Conservation (phyloP, 2,329 filamentous ascomycete genomes). For the Verticillium zaregamsianum region DNA sequence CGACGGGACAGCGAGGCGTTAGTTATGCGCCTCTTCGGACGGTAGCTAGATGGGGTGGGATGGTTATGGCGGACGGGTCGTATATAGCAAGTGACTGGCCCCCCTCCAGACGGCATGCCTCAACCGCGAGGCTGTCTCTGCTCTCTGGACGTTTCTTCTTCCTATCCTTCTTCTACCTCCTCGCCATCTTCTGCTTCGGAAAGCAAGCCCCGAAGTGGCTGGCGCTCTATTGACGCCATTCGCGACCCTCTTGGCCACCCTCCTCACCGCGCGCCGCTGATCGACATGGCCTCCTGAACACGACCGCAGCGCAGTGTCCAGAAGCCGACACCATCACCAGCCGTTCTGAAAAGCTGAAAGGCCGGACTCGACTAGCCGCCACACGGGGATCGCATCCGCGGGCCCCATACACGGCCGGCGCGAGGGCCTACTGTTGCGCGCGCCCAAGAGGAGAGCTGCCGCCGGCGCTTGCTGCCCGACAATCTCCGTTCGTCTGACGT, state of each 20-base stretch:
- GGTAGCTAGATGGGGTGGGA: background rate
- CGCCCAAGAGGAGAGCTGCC: background rate
- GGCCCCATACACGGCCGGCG: background rate
- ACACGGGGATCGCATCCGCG: background rate
- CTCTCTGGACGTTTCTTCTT: background rate
- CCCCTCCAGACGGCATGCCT: background rate
- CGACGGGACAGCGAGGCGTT: background rate
- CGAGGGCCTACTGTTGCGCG: background rate
- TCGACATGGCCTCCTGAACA: background rate
- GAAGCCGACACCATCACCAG: background rate
- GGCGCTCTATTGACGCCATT: background rate
- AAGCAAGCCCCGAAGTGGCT: background rate
- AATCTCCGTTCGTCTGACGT: background rate
- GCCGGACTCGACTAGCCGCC: background rate
- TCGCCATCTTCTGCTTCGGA: background rate
- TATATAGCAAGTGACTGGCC: constrained; percentile 1
- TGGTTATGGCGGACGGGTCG: background rate
- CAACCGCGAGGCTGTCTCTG: background rate
- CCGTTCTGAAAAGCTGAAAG: background rate
- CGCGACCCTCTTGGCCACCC: background rate
- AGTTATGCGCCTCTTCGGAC: background rate
- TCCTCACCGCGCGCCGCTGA: background rate
- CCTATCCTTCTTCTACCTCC: too few relatives aligned
- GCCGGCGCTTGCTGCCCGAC: background rate
- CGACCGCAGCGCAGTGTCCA: background rate